Conservation (phyloP, 176 grass and related monocot species). For the Poa pratensis region DNA sequence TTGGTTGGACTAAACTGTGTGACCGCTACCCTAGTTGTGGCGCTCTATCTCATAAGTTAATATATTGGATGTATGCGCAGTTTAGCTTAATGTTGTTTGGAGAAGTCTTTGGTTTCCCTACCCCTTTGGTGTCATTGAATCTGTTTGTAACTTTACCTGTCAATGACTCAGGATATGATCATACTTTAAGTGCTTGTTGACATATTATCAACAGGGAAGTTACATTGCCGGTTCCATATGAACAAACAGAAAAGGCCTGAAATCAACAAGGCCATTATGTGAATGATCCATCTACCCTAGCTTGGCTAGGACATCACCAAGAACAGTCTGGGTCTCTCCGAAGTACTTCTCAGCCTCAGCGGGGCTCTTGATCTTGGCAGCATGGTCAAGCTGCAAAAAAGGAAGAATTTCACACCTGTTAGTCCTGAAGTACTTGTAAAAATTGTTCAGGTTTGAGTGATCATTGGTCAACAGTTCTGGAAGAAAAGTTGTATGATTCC, state of each 20-base stretch:
- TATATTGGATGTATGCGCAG: neutral
- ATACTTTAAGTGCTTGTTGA: conserved; percentile 43
- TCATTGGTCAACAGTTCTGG: neutral
- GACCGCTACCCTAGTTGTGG: neutral
- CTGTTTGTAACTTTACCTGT: conserved; percentile 13
- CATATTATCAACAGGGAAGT: conserved; percentile 56
- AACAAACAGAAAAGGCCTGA: conserved; percentile 59
- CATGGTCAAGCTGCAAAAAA: conserved; percentile 82
- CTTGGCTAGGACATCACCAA: conserved; percentile 79
- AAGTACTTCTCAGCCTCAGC: conserved; percentile 77
- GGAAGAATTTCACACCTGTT: neutral
- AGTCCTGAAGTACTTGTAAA: neutral
- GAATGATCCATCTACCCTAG: conserved; percentile 60
- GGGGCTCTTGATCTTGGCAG: conserved; percentile 95
- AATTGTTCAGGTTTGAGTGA: neutral
- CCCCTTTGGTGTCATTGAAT: neutral
- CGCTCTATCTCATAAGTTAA: neutral
- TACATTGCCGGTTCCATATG: conserved; percentile 62
- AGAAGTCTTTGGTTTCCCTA: neutral
- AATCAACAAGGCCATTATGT: conserved; percentile 39
- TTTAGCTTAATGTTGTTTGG: conserved; percentile 1
- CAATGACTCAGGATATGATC: conserved; percentile 24
- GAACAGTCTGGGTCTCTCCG: conserved; percentile 55
- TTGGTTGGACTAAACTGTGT: neutral
- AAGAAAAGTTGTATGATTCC: neutral